Evolutionary conservation across 2,329 filamentous ascomycete species (phyloP).

Genomic region (Paecilomyces dactylethromorphus): DNA sequence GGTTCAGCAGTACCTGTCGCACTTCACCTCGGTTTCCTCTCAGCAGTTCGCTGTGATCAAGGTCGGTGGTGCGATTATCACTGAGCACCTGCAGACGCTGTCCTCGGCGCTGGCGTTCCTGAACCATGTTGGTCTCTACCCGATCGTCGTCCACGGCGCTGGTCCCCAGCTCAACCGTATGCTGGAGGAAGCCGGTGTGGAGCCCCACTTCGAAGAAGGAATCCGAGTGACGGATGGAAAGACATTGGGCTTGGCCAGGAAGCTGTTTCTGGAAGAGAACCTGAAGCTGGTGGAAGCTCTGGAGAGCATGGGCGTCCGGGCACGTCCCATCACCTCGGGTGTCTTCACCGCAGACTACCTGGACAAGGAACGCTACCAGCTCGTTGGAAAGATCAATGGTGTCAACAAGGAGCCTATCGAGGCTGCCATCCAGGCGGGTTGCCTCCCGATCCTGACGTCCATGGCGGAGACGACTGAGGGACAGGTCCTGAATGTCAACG

Average conservation of each 20-base stretch:
- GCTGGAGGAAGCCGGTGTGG: slow-evolving; percentile 81
- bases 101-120: slow-evolving; percentile 85
- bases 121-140: slow-evolving; percentile 89
- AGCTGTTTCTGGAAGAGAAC: slow-evolving; percentile 93
- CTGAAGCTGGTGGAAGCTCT: slow-evolving; percentile 84
- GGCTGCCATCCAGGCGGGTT: slow-evolving; percentile 82
- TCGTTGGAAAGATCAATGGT: slow-evolving; percentile 89
- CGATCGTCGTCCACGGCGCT: slow-evolving; percentile 90
- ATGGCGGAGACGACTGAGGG: slow-evolving; percentile 93
- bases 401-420: slow-evolving; percentile 89
- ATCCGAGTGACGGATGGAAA: slow-evolving; percentile 94
- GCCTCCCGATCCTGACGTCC: slow-evolving; percentile 87
- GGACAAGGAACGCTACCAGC: slow-evolving; percentile 91
- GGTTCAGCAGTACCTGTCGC: slow-evolving; percentile 93
- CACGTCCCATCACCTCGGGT: slow-evolving; percentile 79
- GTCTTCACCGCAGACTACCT: slow-evolving; percentile 92
- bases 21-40: slow-evolving; percentile 93
- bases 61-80: slow-evolving; percentile 92
- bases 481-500: slow-evolving; percentile 93
- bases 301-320: slow-evolving; percentile 81
- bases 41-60: slow-evolving; percentile 99
- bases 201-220: slow-evolving; percentile 93
- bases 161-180: slow-evolving; percentile 92
- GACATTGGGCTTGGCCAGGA: slow-evolving; percentile 82
- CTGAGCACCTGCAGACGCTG: slow-evolving; percentile 86